Evolutionary conservation across 805 yeast genomes (phyloP).

Genomic region (Komagataella kurtzmanii): DNA sequence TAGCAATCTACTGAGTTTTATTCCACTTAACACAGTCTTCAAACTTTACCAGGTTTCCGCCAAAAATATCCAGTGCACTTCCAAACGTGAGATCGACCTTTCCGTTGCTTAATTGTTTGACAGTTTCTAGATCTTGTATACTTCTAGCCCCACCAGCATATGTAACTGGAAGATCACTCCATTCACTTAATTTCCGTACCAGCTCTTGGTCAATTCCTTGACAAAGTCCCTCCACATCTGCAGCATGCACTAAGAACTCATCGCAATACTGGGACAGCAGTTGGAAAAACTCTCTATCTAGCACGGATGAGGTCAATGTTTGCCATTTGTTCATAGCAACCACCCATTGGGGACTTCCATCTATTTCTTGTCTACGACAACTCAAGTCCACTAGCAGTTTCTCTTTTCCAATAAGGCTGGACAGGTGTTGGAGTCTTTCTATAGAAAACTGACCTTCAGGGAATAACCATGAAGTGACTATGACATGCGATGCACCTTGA

Average conservation of each 20-base stretch:
- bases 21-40: slow-evolving; percentile 74
- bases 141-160: slow-evolving; percentile 96
- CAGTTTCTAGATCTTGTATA: slow-evolving; percentile 54
- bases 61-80: slow-evolving; percentile 87
- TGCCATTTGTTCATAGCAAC: slow-evolving; percentile 99
- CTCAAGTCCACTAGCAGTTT: slow-evolving; percentile 81
- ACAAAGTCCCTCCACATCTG: slow-evolving; percentile 96
- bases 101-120: slow-evolving; percentile 56
- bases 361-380: slow-evolving; percentile 40
- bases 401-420: slow-evolving; percentile 43
- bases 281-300: slow-evolving; percentile 39
- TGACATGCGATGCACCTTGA: slow-evolving; percentile 72
- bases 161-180: slow-evolving; percentile 69
- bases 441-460: slow-evolving; percentile 42
- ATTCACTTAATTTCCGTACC: slow-evolving; percentile 58
- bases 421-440: slow-evolving; percentile 37
- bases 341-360: slow-evolving; percentile 43
- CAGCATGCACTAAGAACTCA: slow-evolving; percentile 92
- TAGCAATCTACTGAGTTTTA: slow-evolving; percentile 1
- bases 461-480: slow-evolving; percentile 86
- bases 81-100: slow-evolving; percentile 90
- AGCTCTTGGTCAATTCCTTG: slow-evolving; percentile 79
- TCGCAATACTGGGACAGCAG: slow-evolving; percentile 52
- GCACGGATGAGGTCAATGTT: slow-evolving; percentile 55
- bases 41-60: slow-evolving; percentile 72